Evolutionary conservation across 1,284 basidiomycete genomes (phyloP), one percentile per base, ranked within the genome.

Genomic region (Papiliotrema nemorosa): DNA sequence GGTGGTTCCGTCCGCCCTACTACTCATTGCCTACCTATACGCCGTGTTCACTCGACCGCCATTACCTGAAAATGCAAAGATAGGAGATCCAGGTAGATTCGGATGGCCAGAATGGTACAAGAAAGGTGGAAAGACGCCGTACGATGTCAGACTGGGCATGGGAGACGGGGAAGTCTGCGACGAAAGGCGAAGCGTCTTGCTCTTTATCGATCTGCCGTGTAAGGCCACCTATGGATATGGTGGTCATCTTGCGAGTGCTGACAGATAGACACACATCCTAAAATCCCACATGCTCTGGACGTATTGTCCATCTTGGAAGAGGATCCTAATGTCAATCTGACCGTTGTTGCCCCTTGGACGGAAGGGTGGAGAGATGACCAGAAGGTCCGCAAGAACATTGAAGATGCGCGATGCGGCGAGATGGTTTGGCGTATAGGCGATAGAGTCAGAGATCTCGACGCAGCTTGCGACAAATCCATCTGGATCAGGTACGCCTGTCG

Each of bases 181-280:
- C 12, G 45, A 47, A 14, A 37, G 25, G 5, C 35, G 26, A n/a
- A 47, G 45, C 31, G 26, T 47, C 5, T 21, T 47, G 45, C 45
- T 47, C 29, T 47, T 47, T 39, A 47, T 47, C 21, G 45, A 47
- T 22, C 26, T 47, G 26, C 45, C 45, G 10, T 47, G 45, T 47
- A 21, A 34, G 44, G 22, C 16, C 20, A 12, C 21, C 13, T 22
- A 13, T 7, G 18, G 39, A 41, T 9, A 10, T 6, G 21, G 18
- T 5, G 12, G 41, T 5, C 5, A 14, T 22, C 26, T 31, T 24
- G 25, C 16, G n/a, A 12, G 20, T 29, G 41, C 41, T 43, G 41
- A 24, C 21, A 18, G 29, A 14, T 31, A 47, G 45, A 47, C 22
- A 25, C 37, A 24, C 31, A 33, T 12, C 24, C 31, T 3, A 22